Evolutionary conservation across 805 yeast genomes (phyloP).

Genomic region (Tetrapisispora pingtungensis): DNA sequence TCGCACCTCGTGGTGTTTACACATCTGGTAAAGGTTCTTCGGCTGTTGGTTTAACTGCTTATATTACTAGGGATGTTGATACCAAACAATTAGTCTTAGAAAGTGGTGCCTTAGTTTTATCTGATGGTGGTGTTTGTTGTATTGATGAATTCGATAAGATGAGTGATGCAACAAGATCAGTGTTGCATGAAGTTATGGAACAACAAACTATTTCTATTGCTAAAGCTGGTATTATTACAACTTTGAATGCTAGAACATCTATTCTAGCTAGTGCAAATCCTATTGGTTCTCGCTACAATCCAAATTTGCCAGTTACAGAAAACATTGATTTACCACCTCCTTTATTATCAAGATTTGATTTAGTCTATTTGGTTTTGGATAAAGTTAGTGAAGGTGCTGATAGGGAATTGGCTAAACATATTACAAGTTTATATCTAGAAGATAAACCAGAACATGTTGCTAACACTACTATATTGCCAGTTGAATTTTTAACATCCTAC

Average conservation of each 20-base stretch:
- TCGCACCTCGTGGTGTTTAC: constrained; percentile 95
- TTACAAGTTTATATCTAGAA: constrained; percentile 85
- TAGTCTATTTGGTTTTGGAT: constrained; percentile 86
- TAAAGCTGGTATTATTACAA: constrained; percentile 96
- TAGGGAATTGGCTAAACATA: constrained; percentile 78
- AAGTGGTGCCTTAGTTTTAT: constrained; percentile 89
- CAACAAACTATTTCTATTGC: constrained; percentile 98
- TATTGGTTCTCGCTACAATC: constrained; percentile 88
- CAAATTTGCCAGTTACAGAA: constrained; percentile 87
- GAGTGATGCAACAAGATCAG: constrained; percentile 90
- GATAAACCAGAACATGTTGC: constrained; percentile 72
- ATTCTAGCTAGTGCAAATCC: constrained; percentile 96
- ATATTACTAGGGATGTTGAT: constrained; percentile 87
- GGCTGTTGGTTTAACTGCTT: constrained; percentile 97
- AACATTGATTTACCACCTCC: constrained; percentile 98
- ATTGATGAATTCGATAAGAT: constrained; percentile 98
- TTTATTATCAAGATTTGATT: constrained; percentile 83
- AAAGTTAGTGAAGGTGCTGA: constrained; percentile 82
- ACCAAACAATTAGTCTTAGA: constrained; percentile 89
- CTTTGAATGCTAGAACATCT: constrained; percentile 92
- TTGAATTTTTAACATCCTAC: constrained; percentile 78
- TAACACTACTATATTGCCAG: constrained; percentile 60
- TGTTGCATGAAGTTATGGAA: constrained; percentile 97
- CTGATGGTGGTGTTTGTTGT: constrained; percentile 98
- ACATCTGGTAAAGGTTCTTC: constrained; percentile 99